phyloP scores from a whole-genome alignment of 768 basidiomycete genomes.

The Macrolepiota albuminosa region DNA sequence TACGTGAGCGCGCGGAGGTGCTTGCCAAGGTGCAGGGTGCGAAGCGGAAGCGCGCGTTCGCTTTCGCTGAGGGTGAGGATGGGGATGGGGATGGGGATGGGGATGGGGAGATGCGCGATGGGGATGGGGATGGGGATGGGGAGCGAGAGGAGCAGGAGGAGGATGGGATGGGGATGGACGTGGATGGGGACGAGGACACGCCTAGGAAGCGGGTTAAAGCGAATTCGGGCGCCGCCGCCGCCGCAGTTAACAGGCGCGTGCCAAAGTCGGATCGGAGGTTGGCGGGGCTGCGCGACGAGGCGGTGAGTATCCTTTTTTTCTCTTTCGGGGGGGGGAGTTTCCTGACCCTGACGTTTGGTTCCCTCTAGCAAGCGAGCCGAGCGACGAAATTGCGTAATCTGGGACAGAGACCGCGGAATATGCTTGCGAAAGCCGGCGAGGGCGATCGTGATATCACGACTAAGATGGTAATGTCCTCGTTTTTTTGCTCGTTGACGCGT shows the following conservation, averaged over 20 bases:
- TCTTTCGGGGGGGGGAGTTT: too few relatives aligned
- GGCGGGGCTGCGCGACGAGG: conserved; percentile 74
- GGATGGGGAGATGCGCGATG: conserved; percentile 58
- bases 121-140: conserved; percentile 28
- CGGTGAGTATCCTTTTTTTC: conserved; percentile 36
- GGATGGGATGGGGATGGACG: conserved; percentile 41
- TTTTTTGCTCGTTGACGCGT: too few relatives aligned
- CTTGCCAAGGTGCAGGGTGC: conserved; percentile 69
- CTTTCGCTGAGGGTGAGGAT: too few relatives aligned
- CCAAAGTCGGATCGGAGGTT: conserved; percentile 72
- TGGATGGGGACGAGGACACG: conserved; percentile 39
- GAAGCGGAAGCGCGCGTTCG: conserved; percentile 76
- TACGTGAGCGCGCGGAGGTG: conserved; percentile 84
- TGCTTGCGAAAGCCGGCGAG: conserved; percentile 89
- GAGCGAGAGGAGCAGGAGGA: conserved; percentile 13
- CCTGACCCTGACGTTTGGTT: conserved; percentile 7
- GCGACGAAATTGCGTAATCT: conserved; percentile 82
- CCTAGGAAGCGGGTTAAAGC: conserved; percentile 61
- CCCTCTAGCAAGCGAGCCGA: conserved; percentile 78
- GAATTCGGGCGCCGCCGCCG: conserved; percentile 48
- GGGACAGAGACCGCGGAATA: conserved; percentile 82
- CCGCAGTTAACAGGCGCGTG: conserved; percentile 40
- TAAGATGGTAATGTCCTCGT: conserved; percentile 59
- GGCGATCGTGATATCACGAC: conserved; percentile 74
- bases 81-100: conserved; percentile 43